Percentiles rank a stretch among this genome's conserved stretches.
Conservation (phyloP, 768 basidiomycete genomes). For the Kwoniella dejecticola region DNA sequence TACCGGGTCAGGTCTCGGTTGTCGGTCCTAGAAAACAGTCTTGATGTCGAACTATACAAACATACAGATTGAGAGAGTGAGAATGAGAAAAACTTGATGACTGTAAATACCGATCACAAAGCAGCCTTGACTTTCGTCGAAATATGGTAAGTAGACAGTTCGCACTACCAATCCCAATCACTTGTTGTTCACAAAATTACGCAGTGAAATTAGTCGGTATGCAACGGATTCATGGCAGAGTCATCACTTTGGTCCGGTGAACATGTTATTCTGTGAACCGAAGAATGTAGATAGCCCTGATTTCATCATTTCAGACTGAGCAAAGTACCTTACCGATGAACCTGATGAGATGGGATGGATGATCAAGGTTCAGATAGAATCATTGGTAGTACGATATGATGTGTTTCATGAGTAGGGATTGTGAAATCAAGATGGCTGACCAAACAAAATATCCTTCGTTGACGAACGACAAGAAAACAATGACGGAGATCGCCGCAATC, state of each 20-base stretch:
- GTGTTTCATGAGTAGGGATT: conserved; percentile 10
- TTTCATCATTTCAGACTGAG: conserved; percentile 24
- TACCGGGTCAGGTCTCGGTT: too few relatives aligned
- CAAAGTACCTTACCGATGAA: neutral
- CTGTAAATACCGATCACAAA: too few relatives aligned
- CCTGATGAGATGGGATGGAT: neutral
- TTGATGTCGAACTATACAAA: too few relatives aligned
- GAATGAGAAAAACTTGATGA: too few relatives aligned
- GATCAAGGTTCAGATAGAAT: conserved; percentile 4
- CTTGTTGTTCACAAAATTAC: neutral
- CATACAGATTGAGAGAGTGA: too few relatives aligned
- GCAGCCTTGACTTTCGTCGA: too few relatives aligned
- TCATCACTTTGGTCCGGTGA: neutral
- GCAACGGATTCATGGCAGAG: too few relatives aligned
- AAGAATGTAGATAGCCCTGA: conserved; percentile 14
- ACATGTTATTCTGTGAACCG: neutral
- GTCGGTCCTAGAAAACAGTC: too few relatives aligned
- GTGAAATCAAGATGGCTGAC: conserved; percentile 11
- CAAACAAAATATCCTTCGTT: neutral
- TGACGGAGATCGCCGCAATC: too few relatives aligned
- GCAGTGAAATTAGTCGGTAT: neutral
- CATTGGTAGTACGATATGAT: neutral
- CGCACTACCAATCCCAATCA: neutral
- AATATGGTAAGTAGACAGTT: too few relatives aligned
- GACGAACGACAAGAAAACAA: conserved; percentile 2